phyloP scores from a whole-genome alignment of 495 filamentous ascomycete genomes.

The Penicillium nucicola region DNA sequence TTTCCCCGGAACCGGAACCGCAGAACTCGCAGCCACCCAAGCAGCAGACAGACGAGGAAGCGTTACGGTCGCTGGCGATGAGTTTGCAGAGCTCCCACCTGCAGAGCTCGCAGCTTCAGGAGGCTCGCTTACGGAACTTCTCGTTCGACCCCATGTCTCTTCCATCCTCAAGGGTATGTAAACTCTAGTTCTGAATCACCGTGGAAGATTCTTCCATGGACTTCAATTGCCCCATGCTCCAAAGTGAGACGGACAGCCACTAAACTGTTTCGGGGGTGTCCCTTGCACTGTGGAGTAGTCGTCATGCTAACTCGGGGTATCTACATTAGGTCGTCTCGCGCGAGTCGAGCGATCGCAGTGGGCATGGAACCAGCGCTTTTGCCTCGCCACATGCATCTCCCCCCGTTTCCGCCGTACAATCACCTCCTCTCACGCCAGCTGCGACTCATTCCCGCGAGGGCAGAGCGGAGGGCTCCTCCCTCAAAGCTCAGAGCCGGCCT shows the following conservation, averaged over 20 bases:
- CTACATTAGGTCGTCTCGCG: conserved; percentile 42
- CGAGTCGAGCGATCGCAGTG: conserved; percentile 44
- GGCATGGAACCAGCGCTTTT: conserved; percentile 35
- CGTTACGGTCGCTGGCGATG: conserved; percentile 69
- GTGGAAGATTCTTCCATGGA: neutral
- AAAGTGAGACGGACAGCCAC: neutral
- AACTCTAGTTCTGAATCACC: neutral
- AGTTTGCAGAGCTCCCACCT: conserved; percentile 68
- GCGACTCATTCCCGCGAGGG: conserved; percentile 59
- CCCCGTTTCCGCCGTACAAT: conserved; percentile 65
- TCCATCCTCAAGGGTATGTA: conserved; percentile 78
- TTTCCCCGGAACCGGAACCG: conserved; percentile 29
- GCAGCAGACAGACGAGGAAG: conserved; percentile 44
- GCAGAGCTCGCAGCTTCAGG: conserved; percentile 71
- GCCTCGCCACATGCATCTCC: conserved; percentile 47
- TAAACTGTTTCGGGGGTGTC: neutral
- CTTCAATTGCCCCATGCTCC: neutral
- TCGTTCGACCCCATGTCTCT: conserved; percentile 84
- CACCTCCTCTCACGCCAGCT: conserved; percentile 86
- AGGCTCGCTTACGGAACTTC: conserved; percentile 77
- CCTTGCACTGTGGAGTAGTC: conserved; percentile 3
- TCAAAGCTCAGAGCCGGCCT: conserved; percentile 40
- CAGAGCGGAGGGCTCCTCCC: conserved; percentile 25
- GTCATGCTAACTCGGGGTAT: conserved; percentile 12
- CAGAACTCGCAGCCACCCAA: conserved; percentile 26